Evolutionary conservation across 805 yeast genomes (phyloP).

Genomic region (Starmerella ratchasimensis): DNA sequence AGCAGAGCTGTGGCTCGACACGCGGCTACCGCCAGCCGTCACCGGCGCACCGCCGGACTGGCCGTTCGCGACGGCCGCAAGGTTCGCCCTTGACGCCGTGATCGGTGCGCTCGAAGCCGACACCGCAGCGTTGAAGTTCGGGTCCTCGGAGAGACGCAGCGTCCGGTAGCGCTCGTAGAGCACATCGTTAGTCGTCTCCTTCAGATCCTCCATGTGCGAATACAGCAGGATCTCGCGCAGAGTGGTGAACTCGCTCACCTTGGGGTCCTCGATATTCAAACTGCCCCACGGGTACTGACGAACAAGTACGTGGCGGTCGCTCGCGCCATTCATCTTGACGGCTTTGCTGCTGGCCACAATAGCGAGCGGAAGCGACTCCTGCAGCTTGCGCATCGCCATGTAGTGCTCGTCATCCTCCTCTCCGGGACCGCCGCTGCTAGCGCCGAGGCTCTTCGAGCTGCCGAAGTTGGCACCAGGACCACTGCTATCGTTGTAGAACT

Average conservation of each 20-base stretch:
- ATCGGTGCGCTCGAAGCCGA: conserved; percentile 17
- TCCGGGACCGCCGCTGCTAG: conserved; percentile 44
- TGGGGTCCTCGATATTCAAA: conserved; percentile 52
- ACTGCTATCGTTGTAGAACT: conserved; percentile 50
- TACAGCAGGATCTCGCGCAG: conserved; percentile 67
- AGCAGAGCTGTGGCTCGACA: no score
- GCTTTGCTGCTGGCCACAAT: conserved; percentile 35
- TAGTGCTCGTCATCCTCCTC: conserved; percentile 30
- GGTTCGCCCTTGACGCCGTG: conserved; percentile 16
- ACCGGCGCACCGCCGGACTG: no score
- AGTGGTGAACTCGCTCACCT: conserved; percentile 64
- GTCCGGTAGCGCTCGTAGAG: conserved; percentile 85
- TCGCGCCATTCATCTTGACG: conserved; percentile 23
- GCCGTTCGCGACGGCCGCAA: conserved; percentile 7
- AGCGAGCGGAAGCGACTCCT: conserved; percentile 53
- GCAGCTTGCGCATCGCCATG: conserved; percentile 28
- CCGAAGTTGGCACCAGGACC: conserved; percentile 21
- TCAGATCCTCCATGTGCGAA: conserved; percentile 75
- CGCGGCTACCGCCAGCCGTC: no score
- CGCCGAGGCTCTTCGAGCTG: conserved; percentile 29
- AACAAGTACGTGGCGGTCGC: conserved; percentile 31
- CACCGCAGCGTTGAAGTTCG: conserved; percentile 17
- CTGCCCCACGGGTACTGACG: conserved; percentile 52
- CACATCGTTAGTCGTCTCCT: conserved; percentile 76
- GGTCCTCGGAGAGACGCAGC: conserved; percentile 58